Conservation (phyloP, 2,329 filamentous ascomycete genomes). For the Alternaria triticina region DNA sequence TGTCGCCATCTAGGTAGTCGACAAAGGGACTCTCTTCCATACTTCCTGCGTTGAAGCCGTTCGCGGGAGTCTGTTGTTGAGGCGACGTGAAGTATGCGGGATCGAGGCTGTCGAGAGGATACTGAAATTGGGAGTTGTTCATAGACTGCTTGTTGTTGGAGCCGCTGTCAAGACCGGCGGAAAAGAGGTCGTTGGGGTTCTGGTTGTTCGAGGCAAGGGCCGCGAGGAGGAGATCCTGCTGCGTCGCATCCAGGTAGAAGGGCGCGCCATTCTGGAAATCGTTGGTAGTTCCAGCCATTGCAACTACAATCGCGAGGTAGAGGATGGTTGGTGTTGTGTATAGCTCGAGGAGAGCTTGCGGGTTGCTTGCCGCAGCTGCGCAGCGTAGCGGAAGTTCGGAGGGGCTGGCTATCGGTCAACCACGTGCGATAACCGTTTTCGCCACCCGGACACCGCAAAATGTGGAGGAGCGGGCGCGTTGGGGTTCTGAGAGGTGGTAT, state of each 20-base stretch:
- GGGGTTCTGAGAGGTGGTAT: conserved; percentile 1
- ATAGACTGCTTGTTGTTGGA: conserved; percentile 17
- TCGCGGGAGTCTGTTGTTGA: conserved; percentile 46
- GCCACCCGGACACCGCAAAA: conserved; percentile 10
- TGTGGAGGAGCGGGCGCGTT: conserved; percentile 2
- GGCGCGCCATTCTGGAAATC: conserved; percentile 49
- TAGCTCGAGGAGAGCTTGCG: neutral
- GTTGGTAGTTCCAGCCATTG: conserved; percentile 48
- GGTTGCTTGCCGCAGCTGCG: conserved; percentile 1
- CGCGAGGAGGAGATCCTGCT: conserved; percentile 57
- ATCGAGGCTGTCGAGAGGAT: conserved; percentile 42
- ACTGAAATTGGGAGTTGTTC: conserved; percentile 38
- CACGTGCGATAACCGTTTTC: conserved; percentile 9
- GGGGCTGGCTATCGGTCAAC: conserved; percentile 9
- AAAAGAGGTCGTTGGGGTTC: conserved; percentile 38
- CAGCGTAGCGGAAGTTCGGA: neutral
- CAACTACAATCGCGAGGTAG: conserved; percentile 5
- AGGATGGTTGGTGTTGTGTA: neutral
- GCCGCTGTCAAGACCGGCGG: conserved; percentile 23
- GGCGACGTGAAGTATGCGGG: conserved; percentile 48
- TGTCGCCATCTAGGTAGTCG: conserved; percentile 80
- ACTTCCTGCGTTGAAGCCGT: conserved; percentile 57
- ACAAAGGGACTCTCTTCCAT: conserved; percentile 79
- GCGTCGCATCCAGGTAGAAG: conserved; percentile 54
- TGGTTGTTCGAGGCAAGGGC: conserved; percentile 56